A percentile compares a stretch with the other conserved stretches of the same genome.
phyloP scores from a whole-genome alignment of 225 moss, liverwort and hornwort species.

The Neckera pumila region DNA sequence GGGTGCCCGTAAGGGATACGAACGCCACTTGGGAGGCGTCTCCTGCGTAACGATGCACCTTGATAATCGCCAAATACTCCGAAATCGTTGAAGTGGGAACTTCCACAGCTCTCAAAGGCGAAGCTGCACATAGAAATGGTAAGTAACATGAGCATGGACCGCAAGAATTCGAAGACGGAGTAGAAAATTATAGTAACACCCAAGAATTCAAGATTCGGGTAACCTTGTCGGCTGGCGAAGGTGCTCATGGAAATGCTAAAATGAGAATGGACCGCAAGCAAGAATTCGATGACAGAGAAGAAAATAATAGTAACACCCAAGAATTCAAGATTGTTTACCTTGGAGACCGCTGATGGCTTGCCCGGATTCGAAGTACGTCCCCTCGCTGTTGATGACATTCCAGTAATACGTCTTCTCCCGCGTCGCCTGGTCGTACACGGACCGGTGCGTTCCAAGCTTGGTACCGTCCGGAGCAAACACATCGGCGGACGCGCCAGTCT shows the following conservation, averaged over 20 bases:
- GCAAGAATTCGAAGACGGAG: neutral
- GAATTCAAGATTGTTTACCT: neutral
- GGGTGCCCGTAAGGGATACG: slow-evolving; percentile 12
- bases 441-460: slow-evolving; percentile 10
- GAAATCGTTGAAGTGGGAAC: slow-evolving; percentile 36
- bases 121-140: neutral
- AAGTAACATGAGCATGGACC: neutral
- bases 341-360: slow-evolving; percentile 22
- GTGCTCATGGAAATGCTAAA: neutral
- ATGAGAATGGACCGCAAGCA: neutral
- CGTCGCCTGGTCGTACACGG: slow-evolving; percentile 2
- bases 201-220: neutral
- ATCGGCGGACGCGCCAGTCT: slow-evolving; percentile 10
- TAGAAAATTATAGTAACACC: neutral
- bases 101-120: neutral
- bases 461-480: neutral
- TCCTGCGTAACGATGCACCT: slow-evolving; percentile 14
- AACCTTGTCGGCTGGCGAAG: slow-evolving; percentile 2
- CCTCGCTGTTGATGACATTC: slow-evolving; percentile 17
- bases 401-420: slow-evolving; percentile 6
- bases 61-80: slow-evolving; percentile 19
- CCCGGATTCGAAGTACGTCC: slow-evolving; percentile 18
- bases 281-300: neutral
- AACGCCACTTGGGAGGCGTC: slow-evolving; percentile 27
- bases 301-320: neutral